These are phyloP conservation scores for Syzygium syzygioides DNA, from an alignment of 441 rosid genomes.

Conservation along the genomic window DNA sequence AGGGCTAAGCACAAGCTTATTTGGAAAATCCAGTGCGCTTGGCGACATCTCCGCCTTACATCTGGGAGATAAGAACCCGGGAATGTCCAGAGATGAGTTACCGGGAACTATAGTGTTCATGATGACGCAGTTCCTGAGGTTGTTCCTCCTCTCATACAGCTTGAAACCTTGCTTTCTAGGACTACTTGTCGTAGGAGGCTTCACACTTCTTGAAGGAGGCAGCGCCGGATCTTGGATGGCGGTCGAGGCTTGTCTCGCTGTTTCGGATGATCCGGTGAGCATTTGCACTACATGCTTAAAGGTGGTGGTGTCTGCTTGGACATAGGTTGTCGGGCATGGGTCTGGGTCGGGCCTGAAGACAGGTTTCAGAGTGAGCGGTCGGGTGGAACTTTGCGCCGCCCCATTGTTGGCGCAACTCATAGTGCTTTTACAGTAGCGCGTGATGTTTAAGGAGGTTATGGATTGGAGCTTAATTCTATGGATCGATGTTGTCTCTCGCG, in stretches of 20 bases:
- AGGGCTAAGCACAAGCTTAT: constrained; percentile 73
- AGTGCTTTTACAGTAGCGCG: background rate
- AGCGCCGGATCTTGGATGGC: background rate
- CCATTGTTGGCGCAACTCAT: background rate
- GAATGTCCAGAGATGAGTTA: constrained; percentile 25
- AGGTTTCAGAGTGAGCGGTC: background rate
- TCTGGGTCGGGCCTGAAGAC: background rate
- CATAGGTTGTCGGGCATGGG: constrained; percentile 9
- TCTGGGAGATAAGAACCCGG: constrained; percentile 45
- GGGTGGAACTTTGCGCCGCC: background rate
- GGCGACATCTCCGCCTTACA: constrained; percentile 76
- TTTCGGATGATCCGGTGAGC: background rate
- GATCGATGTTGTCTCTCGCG: background rate
- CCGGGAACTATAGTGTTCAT: constrained; percentile 61
- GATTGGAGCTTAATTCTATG: background rate
- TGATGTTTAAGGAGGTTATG: background rate
- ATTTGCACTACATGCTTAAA: constrained; percentile 27
- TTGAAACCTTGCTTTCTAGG: constrained; percentile 49
- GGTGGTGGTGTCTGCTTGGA: constrained; percentile 10
- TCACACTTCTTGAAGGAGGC: background rate
- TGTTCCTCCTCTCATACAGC: constrained; percentile 83
- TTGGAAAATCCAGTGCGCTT: constrained; percentile 80
- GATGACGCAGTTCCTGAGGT: constrained; percentile 69
- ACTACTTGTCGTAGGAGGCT: background rate
- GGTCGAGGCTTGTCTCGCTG: background rate